These are phyloP conservation scores for Phallus indusiatus DNA, from an alignment of 768 basidiomycete species.

Conservation along the genomic window DNA sequence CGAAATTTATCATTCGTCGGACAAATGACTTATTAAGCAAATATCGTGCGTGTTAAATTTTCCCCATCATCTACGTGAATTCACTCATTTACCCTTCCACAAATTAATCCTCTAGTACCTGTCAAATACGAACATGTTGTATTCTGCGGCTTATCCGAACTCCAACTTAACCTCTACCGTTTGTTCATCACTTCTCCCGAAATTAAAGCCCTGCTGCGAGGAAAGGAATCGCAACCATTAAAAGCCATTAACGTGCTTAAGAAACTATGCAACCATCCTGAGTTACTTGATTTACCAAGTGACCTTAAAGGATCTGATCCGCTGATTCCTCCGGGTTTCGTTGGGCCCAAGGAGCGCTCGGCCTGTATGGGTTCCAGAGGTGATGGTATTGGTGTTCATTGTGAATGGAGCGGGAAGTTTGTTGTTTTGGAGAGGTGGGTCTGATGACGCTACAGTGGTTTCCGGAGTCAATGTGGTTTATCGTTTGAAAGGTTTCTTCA, in stretches of 20 bases:
- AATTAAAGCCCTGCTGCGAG: conserved; percentile 82
- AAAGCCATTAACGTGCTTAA: conserved; percentile 93
- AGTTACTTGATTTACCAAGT: conserved; percentile 74
- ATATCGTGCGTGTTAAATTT: conserved; percentile 54
- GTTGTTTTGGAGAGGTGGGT: conserved; percentile 79
- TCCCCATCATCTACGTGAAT: conserved; percentile 2
- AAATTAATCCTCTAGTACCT: conserved; percentile 50
- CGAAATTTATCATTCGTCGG: conserved; percentile 88
- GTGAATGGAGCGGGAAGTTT: conserved; percentile 88
- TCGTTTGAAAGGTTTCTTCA: conserved; percentile 67
- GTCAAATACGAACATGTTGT: conserved; percentile 99
- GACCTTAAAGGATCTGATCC: conserved; percentile 77
- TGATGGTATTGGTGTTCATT: conserved; percentile 37
- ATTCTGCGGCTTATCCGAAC: conserved; percentile 77
- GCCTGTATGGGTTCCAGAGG: conserved; percentile 15
- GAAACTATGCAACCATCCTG: conserved; percentile 94
- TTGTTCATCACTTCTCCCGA: conserved; percentile 89
- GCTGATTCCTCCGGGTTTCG: conserved; percentile 74
- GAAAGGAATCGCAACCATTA: conserved; percentile 84
- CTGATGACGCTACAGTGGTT: background rate
- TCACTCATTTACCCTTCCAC: conserved; percentile 4
- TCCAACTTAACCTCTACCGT: conserved; percentile 79
- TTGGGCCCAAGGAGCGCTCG: conserved; percentile 32
- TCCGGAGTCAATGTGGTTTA: background rate
- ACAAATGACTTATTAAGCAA: conserved; percentile 94